Conservation (phyloP, 441 rosid species). For the Hypseocharis bilobata region DNA sequence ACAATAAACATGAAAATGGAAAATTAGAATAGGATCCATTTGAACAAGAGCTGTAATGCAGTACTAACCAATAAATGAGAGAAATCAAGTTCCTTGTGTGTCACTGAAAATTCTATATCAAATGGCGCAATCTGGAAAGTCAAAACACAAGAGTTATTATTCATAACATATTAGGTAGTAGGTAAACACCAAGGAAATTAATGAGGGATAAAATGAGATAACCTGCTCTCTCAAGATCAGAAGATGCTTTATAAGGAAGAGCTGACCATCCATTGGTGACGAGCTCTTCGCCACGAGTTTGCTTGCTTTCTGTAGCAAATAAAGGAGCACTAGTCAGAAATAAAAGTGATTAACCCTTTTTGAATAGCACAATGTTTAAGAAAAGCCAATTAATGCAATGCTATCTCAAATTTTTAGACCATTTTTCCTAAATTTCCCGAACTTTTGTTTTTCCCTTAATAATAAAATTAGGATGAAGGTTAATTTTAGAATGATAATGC, state of each 20-base stretch:
- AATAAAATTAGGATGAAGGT: too few relatives aligned
- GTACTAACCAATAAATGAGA: constrained; percentile 88
- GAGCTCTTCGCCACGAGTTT: constrained; percentile 69
- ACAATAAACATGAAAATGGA: constrained; percentile 2
- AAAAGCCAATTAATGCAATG: too few relatives aligned
- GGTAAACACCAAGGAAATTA: constrained; percentile 21
- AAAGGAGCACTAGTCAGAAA: constrained; percentile 8
- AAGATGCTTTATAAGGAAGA: constrained; percentile 86
- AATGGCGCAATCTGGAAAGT: constrained; percentile 77
- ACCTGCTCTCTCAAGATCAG: constrained; percentile 92
- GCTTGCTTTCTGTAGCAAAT: constrained; percentile 68
- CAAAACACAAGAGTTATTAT: constrained; percentile 18
- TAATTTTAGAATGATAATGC: too few relatives aligned
- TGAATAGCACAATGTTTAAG: too few relatives aligned
- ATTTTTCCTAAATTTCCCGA: too few relatives aligned
- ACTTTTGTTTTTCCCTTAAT: too few relatives aligned
- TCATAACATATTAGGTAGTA: constrained; percentile 7
- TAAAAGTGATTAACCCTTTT: neutral
- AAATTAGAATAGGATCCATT: neutral
- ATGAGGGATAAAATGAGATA: constrained; percentile 19
- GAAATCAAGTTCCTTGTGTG: constrained; percentile 96
- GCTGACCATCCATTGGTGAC: constrained; percentile 79
- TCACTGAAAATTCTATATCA: constrained; percentile 89
- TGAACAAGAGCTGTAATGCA: constrained; percentile 11
- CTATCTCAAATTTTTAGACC: too few relatives aligned